A percentile compares a stretch with the other conserved stretches of the same genome.
Evolutionary conservation across 2,329 filamentous ascomycete species (phyloP).

Genomic region (Penicillium sp.): DNA sequence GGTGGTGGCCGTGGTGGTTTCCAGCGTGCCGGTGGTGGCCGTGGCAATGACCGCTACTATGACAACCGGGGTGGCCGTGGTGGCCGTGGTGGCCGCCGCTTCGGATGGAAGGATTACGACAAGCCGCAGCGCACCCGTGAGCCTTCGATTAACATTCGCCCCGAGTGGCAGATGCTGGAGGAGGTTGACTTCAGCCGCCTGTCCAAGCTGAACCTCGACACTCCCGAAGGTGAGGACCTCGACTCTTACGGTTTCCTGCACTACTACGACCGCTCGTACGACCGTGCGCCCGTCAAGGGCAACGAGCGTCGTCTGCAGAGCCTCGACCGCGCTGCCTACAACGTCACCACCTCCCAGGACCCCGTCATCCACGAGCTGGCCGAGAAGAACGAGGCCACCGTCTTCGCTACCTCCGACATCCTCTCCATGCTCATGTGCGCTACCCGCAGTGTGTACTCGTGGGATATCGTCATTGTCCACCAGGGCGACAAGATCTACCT

Average conservation of each 20-base stretch:
- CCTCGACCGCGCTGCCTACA: constrained; percentile 93
- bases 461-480: constrained; percentile 92
- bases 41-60: constrained; percentile 66
- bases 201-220: constrained; percentile 91
- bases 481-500: constrained; percentile 97
- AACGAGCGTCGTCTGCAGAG: constrained; percentile 83
- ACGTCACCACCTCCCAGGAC: constrained; percentile 94
- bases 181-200: constrained; percentile 98
- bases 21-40: constrained; percentile 67
- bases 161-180: constrained; percentile 92
- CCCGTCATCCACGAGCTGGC: constrained; percentile 95
- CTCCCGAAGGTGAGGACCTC: constrained; percentile 90
- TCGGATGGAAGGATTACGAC: constrained; percentile 98
- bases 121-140: constrained; percentile 96
- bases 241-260: constrained; percentile 96
- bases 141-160: constrained; percentile 91
- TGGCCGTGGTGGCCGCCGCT: constrained; percentile 74
- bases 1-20: constrained; percentile 65
- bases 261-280: constrained; percentile 94
- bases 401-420: constrained; percentile 96
- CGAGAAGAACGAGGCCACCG: constrained; percentile 91
- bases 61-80: constrained; percentile 69
- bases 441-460: constrained; percentile 93
- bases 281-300: constrained; percentile 88
- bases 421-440: constrained; percentile 99